Conservation (phyloP, 768 basidiomycete genomes). For the Lactifluus subvellereus region DNA sequence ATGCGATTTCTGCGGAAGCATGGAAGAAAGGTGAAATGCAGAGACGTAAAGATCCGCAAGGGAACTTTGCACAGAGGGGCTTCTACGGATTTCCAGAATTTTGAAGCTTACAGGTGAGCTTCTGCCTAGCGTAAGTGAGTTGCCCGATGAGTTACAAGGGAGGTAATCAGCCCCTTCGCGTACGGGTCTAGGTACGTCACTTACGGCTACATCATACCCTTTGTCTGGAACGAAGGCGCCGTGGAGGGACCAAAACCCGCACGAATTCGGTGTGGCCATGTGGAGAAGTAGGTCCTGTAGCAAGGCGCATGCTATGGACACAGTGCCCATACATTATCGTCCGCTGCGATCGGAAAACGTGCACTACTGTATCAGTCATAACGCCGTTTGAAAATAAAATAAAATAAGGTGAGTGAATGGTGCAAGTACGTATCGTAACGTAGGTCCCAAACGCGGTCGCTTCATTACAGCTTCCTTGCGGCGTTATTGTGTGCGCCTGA, state of each 20-base stretch:
- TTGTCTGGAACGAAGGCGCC: no score
- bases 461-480: conserved; percentile 1
- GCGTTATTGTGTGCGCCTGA: background rate
- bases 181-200: no score
- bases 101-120: background rate
- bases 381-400: background rate
- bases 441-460: background rate
- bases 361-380: no score
- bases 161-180: background rate
- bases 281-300: background rate
- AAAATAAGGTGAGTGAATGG: background rate
- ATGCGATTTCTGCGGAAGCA: background rate
- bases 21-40: background rate
- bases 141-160: background rate
- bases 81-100: background rate
- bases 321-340: background rate
- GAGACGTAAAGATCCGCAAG: background rate
- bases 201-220: no score
- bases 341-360: background rate
- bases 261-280: no score
- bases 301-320: background rate
- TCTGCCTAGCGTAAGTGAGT: background rate
- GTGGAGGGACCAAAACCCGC: no score
- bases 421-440: conserved; percentile 1
- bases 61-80: background rate